Percentiles rank a stretch among this genome's conserved stretches.
These are phyloP conservation scores for Tephrocybe sp. DNA, from an alignment of 768 basidiomycete genomes.

Conservation along the genomic window DNA sequence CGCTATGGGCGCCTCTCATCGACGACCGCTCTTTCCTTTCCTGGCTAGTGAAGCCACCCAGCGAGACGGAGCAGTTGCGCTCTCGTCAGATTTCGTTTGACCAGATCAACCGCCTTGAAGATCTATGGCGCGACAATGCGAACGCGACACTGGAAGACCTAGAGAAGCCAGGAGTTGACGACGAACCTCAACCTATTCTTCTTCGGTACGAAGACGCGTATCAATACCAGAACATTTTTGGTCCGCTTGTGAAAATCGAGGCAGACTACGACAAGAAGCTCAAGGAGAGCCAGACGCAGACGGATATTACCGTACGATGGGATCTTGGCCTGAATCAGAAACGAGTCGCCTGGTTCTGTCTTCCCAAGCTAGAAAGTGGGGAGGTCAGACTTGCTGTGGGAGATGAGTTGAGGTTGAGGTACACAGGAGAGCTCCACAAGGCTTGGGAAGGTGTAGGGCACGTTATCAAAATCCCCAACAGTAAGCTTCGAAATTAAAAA, in stretches of 20 bases:
- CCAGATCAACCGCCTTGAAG: conserved; percentile 97
- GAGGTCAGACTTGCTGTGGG: conserved; percentile 97
- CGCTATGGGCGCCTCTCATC: conserved; percentile 97
- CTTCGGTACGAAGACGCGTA: conserved; percentile 97
- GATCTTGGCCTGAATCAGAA: conserved; percentile 98
- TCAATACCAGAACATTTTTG: conserved; percentile 99
- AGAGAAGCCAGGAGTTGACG: conserved; percentile 96
- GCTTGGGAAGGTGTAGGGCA: conserved; percentile 98
- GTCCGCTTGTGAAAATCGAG: conserved; percentile 98
- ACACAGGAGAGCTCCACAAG: conserved; percentile 86
- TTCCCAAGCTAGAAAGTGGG: conserved; percentile 97
- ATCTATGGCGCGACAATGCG: conserved; percentile 96
- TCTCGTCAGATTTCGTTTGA: conserved; percentile 96
- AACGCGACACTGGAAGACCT: conserved; percentile 94
- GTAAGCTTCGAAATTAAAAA: conserved; percentile 44
- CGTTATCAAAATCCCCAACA: conserved; percentile 99
- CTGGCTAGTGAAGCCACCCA: conserved; percentile 97
- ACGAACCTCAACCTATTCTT: conserved; percentile 92
- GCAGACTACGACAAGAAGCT: conserved; percentile 98
- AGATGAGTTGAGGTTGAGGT: conserved; percentile 90
- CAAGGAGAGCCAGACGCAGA: conserved; percentile 99
- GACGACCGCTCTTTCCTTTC: conserved; percentile 99
- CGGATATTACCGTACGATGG: conserved; percentile 94
- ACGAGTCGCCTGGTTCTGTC: conserved; percentile 95
- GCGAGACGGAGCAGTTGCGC: conserved; percentile 92